These are phyloP conservation scores for Blastobotrys aristatus DNA, from an alignment of 1,139 yeast species.

Conservation along the genomic window DNA sequence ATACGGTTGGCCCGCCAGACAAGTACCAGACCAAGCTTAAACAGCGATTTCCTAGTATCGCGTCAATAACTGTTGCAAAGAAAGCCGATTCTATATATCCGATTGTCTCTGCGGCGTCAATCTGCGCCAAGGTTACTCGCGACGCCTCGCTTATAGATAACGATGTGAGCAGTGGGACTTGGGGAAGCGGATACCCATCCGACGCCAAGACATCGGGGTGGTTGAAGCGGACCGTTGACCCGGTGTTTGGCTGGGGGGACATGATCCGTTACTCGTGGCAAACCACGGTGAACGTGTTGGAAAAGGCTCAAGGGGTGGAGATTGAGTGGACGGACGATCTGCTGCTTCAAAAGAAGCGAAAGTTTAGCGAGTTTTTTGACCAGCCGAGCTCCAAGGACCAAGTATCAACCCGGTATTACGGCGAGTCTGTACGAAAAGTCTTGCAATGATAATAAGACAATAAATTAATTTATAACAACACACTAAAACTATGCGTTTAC, in stretches of 20 bases:
- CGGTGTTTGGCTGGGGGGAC: conserved; percentile 81
- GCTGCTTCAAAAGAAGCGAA: not conserved
- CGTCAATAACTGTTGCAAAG: conserved; percentile 71
- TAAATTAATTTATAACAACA: too few species aligned
- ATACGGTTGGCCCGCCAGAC: conserved; percentile 94
- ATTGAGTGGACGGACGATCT: conserved; percentile 57
- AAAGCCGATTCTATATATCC: conserved; percentile 95
- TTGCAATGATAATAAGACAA: too few species aligned
- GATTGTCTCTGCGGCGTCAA: conserved; percentile 93
- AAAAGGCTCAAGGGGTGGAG: conserved; percentile 39
- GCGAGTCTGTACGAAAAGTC: conserved; percentile 14
- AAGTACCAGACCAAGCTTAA: conserved; percentile 74
- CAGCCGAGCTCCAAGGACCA: conserved; percentile 14
- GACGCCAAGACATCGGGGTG: conserved; percentile 81
- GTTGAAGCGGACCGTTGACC: conserved; percentile 59
- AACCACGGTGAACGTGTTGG: conserved; percentile 72
- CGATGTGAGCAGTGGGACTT: conserved; percentile 33
- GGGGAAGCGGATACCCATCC: conserved; percentile 94
- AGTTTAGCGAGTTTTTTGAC: conserved; percentile 6
- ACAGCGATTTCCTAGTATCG: conserved; percentile 58
- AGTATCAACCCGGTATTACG: conserved; percentile 22
- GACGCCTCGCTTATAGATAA: conserved; percentile 56
- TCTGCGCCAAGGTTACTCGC: conserved; percentile 94
- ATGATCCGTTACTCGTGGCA: conserved; percentile 91
- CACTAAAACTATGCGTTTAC: too few species aligned